These are phyloP conservation scores for Gryganskiella cystojenkinii DNA, from an alignment of 192 early-diverging fungal species.

Conservation along the genomic window DNA sequence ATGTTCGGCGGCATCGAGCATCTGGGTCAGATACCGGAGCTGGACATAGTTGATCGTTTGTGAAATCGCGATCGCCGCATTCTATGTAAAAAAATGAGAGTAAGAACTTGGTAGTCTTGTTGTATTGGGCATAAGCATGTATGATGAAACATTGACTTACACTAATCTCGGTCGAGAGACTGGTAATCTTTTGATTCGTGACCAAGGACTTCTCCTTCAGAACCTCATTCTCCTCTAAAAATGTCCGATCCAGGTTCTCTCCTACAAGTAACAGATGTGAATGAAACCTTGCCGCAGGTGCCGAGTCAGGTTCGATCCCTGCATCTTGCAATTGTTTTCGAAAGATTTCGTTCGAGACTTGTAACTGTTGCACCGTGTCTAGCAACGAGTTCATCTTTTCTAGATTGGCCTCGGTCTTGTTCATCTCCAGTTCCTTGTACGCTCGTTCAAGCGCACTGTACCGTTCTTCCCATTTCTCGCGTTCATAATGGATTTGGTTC, in stretches of 20 bases:
- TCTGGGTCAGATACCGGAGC: slow-evolving; percentile 43
- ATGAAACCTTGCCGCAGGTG: slow-evolving; percentile 30
- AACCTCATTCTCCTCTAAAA: slow-evolving; percentile 43
- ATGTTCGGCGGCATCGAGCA: slow-evolving; percentile 48
- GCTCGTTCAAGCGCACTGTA: slow-evolving; percentile 21
- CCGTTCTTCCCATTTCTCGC: slow-evolving; percentile 48
- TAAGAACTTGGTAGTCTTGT: too few species aligned
- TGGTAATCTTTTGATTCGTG: slow-evolving; percentile 38
- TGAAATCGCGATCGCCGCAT: slow-evolving; percentile 41
- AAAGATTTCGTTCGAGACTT: slow-evolving; percentile 38
- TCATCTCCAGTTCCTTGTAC: slow-evolving; percentile 17
- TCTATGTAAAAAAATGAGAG: slow-evolving; percentile 6
- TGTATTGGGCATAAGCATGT: too few species aligned
- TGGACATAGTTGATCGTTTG: slow-evolving; percentile 52
- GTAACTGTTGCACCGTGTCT: slow-evolving; percentile 40
- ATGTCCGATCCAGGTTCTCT: slow-evolving; percentile 38
- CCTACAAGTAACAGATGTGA: slow-evolving; percentile 19
- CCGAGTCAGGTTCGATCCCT: slow-evolving; percentile 41
- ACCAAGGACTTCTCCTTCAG: slow-evolving; percentile 32
- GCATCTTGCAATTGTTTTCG: slow-evolving; percentile 36
- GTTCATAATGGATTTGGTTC: slow-evolving; percentile 42
- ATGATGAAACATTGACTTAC: too few species aligned
- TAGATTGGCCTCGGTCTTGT: slow-evolving; percentile 33
- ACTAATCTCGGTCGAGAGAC: slow-evolving; percentile 39
- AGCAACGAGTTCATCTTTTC: slow-evolving; percentile 43